A percentile compares a stretch with the other conserved stretches of the same genome.
Conservation (phyloP, 352 stramenopile species). For the Halophytophthora batemanensis region DNA sequence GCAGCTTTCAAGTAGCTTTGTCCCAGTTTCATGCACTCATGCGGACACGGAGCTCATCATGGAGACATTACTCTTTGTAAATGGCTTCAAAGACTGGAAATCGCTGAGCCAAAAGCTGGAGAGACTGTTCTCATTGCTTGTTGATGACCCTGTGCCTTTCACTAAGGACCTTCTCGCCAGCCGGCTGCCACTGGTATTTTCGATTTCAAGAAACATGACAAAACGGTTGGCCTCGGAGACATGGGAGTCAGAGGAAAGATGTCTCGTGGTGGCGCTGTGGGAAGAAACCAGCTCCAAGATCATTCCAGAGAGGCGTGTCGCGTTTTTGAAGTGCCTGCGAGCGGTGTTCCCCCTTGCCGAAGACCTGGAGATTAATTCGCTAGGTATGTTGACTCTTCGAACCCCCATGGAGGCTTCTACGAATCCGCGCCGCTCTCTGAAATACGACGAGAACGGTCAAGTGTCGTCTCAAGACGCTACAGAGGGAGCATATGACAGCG, state of each 20-base stretch:
- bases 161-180: conserved; percentile 19
- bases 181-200: conserved; percentile 24
- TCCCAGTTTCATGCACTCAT: conserved; percentile 34
- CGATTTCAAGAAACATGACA: conserved; percentile 20
- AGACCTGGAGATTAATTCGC: conserved; percentile 38
- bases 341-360: conserved; percentile 32
- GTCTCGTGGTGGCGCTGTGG: conserved; percentile 46
- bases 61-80: conserved; percentile 31
- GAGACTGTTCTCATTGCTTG: conserved; percentile 26
- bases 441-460: neutral
- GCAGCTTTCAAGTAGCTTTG: conserved; percentile 38
- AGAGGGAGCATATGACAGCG: conserved; percentile 34
- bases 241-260: conserved; percentile 37
- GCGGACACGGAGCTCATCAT: conserved; percentile 30
- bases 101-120: conserved; percentile 38
- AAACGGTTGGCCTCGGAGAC: conserved; percentile 13
- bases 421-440: neutral
- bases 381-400: conserved; percentile 17
- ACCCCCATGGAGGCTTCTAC: conserved; percentile 1
- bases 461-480: conserved; percentile 3
- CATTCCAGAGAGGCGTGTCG: conserved; percentile 33
- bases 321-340: conserved; percentile 40
- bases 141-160: conserved; percentile 24
- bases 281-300: conserved; percentile 42
- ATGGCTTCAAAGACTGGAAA: conserved; percentile 43